phyloP scores from a whole-genome alignment of 805 yeast species.

The Ogataea angusta region DNA sequence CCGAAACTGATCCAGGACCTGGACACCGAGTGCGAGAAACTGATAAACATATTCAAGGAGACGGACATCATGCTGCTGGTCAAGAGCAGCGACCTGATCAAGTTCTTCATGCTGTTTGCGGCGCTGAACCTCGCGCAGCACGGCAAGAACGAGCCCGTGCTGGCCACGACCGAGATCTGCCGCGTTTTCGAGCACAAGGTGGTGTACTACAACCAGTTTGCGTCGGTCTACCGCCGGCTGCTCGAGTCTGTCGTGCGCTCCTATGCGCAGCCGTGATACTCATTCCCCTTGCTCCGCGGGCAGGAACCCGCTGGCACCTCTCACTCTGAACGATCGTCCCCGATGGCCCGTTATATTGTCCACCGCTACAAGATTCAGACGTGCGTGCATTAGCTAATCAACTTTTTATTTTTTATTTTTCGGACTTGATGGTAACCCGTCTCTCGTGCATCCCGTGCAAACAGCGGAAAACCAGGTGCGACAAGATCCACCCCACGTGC shows the following conservation, averaged over 20 bases:
- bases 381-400: no score
- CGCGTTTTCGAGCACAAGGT: conserved; percentile 5
- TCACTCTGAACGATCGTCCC: no score
- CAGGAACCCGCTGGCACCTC: no score
- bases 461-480: conserved; percentile 12
- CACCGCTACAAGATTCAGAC: no score
- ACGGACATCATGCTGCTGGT: conserved; percentile 4
- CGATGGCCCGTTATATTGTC: no score
- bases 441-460: conserved; percentile 11
- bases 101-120: conserved; percentile 12
- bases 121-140: conserved; percentile 11
- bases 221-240: conserved; percentile 7
- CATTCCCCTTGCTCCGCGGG: no score
- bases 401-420: not conserved
- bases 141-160: conserved; percentile 1
- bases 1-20: conserved; percentile 3
- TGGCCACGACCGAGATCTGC: conserved; percentile 5
- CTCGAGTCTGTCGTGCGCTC: conserved; percentile 5
- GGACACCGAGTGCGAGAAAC: conserved; percentile 8
- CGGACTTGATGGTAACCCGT: conserved; percentile 6
- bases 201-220: conserved; percentile 9
- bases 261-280: conserved; percentile 7
- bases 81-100: conserved; percentile 12
- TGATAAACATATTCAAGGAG: conserved; percentile 4
- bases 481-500: conserved; percentile 7